These are phyloP conservation scores for Pharnaceum exiguum DNA, from an alignment of 148 eudicot species.

Conservation along the genomic window DNA sequence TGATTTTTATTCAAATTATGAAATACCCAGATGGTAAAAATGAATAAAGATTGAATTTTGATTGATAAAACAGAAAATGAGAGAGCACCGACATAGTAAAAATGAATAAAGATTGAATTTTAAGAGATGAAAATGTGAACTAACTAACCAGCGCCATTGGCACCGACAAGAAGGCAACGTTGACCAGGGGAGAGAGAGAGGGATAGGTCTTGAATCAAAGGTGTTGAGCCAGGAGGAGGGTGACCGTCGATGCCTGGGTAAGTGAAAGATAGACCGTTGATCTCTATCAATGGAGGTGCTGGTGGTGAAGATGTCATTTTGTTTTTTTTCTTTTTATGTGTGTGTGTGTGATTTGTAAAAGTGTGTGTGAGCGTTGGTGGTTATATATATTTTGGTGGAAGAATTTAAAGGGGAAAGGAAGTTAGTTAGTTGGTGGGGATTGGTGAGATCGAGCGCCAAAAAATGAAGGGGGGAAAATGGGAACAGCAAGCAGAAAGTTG, in stretches of 20 bases:
- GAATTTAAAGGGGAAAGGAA: neutral
- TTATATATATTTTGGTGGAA: no score
- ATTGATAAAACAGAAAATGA: neutral
- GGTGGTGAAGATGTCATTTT: no score
- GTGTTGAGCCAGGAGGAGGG: conserved; percentile 90
- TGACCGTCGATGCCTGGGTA: conserved; percentile 98
- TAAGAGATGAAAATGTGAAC: neutral
- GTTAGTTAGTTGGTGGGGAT: conserved; percentile 8
- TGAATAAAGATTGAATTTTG: no score
- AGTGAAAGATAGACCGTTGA: conserved; percentile 71
- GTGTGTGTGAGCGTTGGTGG: neutral
- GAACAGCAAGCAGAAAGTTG: neutral
- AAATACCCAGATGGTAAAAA: neutral
- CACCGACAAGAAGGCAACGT: conserved; percentile 87
- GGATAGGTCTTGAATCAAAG: conserved; percentile 61
- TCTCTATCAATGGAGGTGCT: conserved; percentile 39
- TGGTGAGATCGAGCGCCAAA: conserved; percentile 25
- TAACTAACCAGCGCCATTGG: conserved; percentile 84
- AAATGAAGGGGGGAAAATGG: neutral
- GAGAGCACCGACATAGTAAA: neutral
- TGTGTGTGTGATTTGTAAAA: neutral
- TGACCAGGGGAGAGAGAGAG: conserved; percentile 56
- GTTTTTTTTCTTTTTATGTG: conserved; percentile 26
- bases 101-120: neutral
- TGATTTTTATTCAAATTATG: no score